Conservation (phyloP, 1,139 yeast genomes). For the Debaryomycetaceae sp. region DNA sequence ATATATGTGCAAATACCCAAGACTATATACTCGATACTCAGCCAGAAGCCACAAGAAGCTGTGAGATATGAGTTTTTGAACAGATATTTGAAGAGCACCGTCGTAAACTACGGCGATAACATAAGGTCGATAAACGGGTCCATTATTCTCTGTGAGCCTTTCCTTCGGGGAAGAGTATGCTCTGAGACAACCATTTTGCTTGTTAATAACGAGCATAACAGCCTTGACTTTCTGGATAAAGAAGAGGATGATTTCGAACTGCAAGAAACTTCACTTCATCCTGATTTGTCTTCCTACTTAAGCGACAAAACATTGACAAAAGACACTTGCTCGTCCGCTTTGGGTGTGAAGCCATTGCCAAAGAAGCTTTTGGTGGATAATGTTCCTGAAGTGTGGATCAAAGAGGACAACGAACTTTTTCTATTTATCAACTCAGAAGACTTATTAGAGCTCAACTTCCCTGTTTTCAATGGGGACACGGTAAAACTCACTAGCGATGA, state of each 20-base stretch:
- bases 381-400: conserved; percentile 27
- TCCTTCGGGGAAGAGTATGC: conserved; percentile 59
- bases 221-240: conserved; percentile 7
- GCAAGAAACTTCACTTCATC: conserved; percentile 10
- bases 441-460: conserved; percentile 53
- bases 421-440: conserved; percentile 54
- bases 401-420: conserved; percentile 43
- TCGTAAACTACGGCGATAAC: conserved; percentile 31
- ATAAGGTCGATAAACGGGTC: conserved; percentile 46
- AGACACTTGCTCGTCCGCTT: conserved; percentile 11
- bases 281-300: conserved; percentile 37
- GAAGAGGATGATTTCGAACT: conserved; percentile 8
- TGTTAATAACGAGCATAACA: conserved; percentile 20
- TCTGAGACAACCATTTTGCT: conserved; percentile 49
- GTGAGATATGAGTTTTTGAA: conserved; percentile 27
- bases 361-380: conserved; percentile 24
- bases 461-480: conserved; percentile 66
- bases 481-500: conserved; percentile 35
- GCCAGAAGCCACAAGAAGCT: conserved; percentile 20
- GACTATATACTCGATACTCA: conserved; percentile 39
- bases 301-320: conserved; percentile 26
- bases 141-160: conserved; percentile 67
- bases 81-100: conserved; percentile 23
- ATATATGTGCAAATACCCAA: conserved; percentile 44
- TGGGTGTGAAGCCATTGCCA: conserved; percentile 29